Percentiles rank a stretch among this genome's conserved stretches.
phyloP scores from a whole-genome alignment of 2,329 filamentous ascomycete species.

The Diplodia corticola region DNA sequence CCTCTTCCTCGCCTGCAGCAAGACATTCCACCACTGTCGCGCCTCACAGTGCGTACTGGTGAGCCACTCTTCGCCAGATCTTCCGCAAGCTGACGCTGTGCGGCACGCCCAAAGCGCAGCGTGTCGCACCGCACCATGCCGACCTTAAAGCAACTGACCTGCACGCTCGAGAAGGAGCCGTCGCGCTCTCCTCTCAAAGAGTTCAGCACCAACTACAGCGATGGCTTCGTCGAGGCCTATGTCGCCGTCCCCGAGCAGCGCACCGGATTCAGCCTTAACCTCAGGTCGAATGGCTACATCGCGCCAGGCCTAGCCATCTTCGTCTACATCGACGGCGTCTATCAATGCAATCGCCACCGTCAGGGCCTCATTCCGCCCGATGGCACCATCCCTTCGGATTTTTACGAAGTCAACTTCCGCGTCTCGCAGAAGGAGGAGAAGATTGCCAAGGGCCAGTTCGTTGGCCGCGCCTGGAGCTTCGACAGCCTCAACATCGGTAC shows the following conservation, averaged over 20 bases:
- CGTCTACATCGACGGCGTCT: conserved; percentile 59
- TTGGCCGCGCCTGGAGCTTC: conserved; percentile 57
- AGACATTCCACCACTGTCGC: background rate
- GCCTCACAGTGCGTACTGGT: no score
- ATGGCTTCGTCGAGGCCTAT: conserved; percentile 55
- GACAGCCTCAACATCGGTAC: conserved; percentile 51
- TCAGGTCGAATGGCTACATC: conserved; percentile 53
- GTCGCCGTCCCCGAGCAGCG: conserved; percentile 51
- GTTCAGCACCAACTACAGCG: conserved; percentile 51
- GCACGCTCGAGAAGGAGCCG: conserved; percentile 52
- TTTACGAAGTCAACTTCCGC: conserved; percentile 48
- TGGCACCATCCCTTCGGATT: conserved; percentile 24
- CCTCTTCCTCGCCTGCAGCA: background rate
- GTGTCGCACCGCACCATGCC: conserved; percentile 46
- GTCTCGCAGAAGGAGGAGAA: conserved; percentile 57
- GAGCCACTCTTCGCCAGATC: background rate
- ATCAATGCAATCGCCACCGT: conserved; percentile 59
- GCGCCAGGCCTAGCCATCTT: conserved; percentile 55
- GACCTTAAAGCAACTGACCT: conserved; percentile 53
- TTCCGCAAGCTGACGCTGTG: background rate
- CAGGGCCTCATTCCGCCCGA: conserved; percentile 42
- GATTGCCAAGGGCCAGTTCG: conserved; percentile 47
- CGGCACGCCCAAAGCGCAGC: no score
- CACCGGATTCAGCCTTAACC: conserved; percentile 50
- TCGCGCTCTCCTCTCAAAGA: conserved; percentile 49